phyloP scores from a whole-genome alignment of 257 asterid species.

The Jacaranda copaia region DNA sequence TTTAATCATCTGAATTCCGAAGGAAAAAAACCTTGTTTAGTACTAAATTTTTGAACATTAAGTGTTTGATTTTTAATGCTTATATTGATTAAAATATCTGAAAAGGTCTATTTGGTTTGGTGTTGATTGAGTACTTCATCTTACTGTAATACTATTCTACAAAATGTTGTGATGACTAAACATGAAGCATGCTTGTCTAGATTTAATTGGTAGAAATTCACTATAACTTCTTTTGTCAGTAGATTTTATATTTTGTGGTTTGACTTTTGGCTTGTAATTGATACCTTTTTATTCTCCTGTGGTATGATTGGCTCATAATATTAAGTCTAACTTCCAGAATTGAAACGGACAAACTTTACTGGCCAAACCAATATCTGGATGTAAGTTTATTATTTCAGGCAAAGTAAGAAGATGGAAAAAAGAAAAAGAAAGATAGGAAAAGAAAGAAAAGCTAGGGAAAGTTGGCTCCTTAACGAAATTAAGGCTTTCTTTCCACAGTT shows the following conservation, averaged over 20 bases:
- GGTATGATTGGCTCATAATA: neutral
- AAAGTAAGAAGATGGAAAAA: neutral
- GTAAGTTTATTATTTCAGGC: neutral
- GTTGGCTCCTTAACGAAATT: conserved; percentile 2
- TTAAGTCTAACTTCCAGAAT: conserved; percentile 1
- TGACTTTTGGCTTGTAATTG: conserved; percentile 1
- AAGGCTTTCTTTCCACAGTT: neutral
- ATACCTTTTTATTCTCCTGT: neutral
- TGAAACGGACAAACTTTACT: neutral
- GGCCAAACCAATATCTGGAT: neutral
- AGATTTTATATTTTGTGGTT: neutral
- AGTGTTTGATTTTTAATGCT: neutral
- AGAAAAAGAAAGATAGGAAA: neutral
- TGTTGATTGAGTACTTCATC: conserved; percentile 21
- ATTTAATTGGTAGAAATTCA: neutral
- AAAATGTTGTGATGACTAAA: neutral
- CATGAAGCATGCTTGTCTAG: neutral
- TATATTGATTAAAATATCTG: neutral
- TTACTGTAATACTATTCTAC: neutral
- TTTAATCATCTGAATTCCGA: neutral
- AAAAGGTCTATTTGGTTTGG: neutral
- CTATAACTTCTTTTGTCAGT: neutral
- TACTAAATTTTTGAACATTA: neutral
- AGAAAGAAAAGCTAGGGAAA: neutral
- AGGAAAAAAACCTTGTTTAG: neutral